These are phyloP conservation scores for Claviceps pusilla DNA, from an alignment of 2,329 filamentous ascomycete genomes.

Conservation along the genomic window DNA sequence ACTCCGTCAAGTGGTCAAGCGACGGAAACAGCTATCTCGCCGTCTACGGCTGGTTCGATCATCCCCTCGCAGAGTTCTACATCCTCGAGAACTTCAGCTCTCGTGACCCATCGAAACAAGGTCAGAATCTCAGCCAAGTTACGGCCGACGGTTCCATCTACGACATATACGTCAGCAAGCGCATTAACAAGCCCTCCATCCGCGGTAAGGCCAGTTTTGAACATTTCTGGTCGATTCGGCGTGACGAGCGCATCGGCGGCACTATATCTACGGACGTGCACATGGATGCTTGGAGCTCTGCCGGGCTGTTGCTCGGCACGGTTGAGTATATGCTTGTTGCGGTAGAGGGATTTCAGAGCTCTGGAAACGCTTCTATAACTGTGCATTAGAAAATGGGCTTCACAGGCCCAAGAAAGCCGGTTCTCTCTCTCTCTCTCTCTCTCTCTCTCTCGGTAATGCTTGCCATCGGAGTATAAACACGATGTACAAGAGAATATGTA, in stretches of 20 bases:
- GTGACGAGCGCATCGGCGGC: constrained; percentile 16
- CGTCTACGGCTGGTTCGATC: constrained; percentile 24
- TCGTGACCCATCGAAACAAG: constrained; percentile 23
- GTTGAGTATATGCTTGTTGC: constrained; percentile 41
- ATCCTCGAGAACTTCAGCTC: constrained; percentile 25
- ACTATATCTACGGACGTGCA: constrained; percentile 30
- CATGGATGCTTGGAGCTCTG: constrained; percentile 11
- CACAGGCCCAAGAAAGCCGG: background rate
- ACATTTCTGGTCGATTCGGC: constrained; percentile 23
- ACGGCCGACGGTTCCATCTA: constrained; percentile 23
- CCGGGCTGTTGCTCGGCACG: constrained; percentile 32
- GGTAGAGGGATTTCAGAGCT: constrained; percentile 37
- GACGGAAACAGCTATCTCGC: constrained; percentile 22
- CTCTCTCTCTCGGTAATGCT: too few relatives aligned
- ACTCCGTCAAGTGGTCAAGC: background rate
- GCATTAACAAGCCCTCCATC: constrained; percentile 31
- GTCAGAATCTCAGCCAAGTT: constrained; percentile 19
- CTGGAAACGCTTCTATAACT: constrained; percentile 17
- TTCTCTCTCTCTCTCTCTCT: too few relatives aligned
- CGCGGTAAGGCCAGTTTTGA: constrained; percentile 34
- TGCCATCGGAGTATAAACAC: too few relatives aligned
- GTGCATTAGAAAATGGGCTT: background rate
- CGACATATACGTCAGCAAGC: constrained; percentile 21
- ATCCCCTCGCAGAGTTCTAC: constrained; percentile 24
- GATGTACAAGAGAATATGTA: too few relatives aligned